Evolutionary conservation across 1,284 basidiomycete genomes (phyloP).

Genomic region (Puccinia brachypodii): DNA sequence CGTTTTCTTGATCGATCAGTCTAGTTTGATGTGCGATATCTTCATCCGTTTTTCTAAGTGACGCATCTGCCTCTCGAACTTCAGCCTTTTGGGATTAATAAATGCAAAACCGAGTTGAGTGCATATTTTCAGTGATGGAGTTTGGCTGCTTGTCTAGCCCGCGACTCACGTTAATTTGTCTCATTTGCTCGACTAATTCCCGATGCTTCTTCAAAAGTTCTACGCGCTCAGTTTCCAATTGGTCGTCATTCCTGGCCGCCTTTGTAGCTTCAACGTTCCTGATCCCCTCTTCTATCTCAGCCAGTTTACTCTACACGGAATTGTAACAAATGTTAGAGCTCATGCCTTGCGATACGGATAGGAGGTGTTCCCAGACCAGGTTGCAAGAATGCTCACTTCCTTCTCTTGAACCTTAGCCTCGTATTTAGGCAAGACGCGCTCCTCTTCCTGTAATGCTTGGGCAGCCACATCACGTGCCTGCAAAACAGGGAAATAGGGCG

Average conservation of each 20-base stretch:
- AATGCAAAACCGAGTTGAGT: not conserved
- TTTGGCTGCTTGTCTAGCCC: not conserved
- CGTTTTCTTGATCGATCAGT: conserved; percentile 33
- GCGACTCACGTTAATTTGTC: not conserved
- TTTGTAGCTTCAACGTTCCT: not conserved
- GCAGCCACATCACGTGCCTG: conserved; percentile 6
- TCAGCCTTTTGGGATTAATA: conserved; percentile 1
- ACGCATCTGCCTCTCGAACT: conserved; percentile 9
- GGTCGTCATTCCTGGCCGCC: conserved; percentile 58
- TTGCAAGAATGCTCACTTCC: conserved; percentile 51
- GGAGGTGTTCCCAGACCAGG: not conserved
- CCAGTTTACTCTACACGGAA: conserved; percentile 57
- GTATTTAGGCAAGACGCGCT: conserved; percentile 40
- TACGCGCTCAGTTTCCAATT: conserved; percentile 60
- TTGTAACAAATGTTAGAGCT: not conserved
- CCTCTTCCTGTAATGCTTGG: conserved; percentile 17
- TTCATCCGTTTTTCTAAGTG: not conserved
- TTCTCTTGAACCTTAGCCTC: conserved; percentile 61
- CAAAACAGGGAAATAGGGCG: not conserved
- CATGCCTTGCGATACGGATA: not conserved
- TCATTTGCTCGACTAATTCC: not conserved
- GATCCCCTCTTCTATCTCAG: conserved; percentile 47
- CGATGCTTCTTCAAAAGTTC: conserved; percentile 55
- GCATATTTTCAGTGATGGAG: not conserved
- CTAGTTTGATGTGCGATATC: not conserved